phyloP scores from a whole-genome alignment of 139 green algal genomes.

The Coelastrella sp. region DNA sequence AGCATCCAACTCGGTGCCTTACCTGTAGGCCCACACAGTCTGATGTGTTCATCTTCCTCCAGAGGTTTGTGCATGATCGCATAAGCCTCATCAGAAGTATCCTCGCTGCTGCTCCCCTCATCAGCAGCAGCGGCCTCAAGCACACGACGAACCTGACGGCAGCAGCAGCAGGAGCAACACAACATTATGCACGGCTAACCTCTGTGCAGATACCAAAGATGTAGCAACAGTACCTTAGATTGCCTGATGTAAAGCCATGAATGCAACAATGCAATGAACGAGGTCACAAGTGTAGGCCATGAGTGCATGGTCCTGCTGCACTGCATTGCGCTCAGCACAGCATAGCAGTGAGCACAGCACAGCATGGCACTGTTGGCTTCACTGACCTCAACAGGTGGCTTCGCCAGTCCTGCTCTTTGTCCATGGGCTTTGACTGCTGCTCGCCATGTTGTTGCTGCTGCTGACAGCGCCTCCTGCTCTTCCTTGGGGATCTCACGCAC shows the following conservation, averaged over 20 bases:
- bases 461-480: conserved; percentile 47
- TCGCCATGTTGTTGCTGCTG: conserved; percentile 48
- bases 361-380: too few species aligned
- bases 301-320: too few species aligned
- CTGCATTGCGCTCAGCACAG: too few species aligned
- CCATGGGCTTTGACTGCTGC: conserved; percentile 19
- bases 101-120: conserved; percentile 62
- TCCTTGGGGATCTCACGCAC: conserved; percentile 56
- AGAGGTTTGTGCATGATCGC: conserved; percentile 47
- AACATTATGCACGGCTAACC: not conserved
- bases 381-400: conserved; percentile 30
- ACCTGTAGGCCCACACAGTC: conserved; percentile 29
- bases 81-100: conserved; percentile 61
- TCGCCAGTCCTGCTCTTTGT: not conserved
- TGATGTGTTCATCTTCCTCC: conserved; percentile 55
- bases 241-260: too few species aligned
- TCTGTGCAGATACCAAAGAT: not conserved
- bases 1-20: not conserved
- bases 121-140: conserved; percentile 12
- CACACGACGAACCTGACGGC: conserved; percentile 25
- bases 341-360: not conserved
- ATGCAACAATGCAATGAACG: too few species aligned
- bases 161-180: conserved; percentile 3
- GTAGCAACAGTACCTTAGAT: too few species aligned
- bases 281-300: too few species aligned